Percentiles rank a stretch among this genome's conserved stretches.
phyloP scores from a whole-genome alignment of 2,329 filamentous ascomycete genomes.

The Beauveria medogensis region DNA sequence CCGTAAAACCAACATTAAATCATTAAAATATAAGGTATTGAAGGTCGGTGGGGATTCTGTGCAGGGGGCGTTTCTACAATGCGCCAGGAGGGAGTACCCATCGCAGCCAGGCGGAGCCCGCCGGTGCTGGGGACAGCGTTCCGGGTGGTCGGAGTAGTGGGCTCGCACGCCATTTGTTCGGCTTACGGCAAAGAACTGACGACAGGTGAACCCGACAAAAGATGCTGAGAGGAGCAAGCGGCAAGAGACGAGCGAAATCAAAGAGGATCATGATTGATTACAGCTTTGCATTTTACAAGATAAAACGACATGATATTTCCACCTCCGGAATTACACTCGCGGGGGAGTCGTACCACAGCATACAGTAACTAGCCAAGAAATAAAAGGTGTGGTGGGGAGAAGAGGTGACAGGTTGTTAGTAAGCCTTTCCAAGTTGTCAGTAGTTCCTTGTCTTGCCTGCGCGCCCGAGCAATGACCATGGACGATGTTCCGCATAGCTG shows the following conservation, averaged over 20 bases:
- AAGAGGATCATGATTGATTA: too few relatives aligned
- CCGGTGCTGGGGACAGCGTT: background rate
- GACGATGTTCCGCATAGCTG: slow-evolving; percentile 7
- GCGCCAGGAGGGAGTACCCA: background rate
- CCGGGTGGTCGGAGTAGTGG: slow-evolving; percentile 3
- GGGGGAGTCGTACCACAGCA: background rate
- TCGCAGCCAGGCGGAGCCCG: background rate
- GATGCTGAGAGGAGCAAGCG: background rate
- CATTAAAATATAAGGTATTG: background rate
- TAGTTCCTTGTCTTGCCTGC: too few relatives aligned
- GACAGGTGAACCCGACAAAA: background rate
- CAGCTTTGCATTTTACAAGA: background rate
- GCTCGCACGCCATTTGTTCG: slow-evolving; percentile 1
- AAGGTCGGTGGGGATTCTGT: background rate
- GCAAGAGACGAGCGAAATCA: background rate
- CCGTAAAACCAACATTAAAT: background rate
- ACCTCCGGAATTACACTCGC: background rate
- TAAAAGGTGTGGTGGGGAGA: background rate
- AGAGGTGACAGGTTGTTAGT: background rate
- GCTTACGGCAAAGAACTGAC: background rate
- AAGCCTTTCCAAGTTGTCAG: too few relatives aligned
- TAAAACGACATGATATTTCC: background rate
- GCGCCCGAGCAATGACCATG: background rate
- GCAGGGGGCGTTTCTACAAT: background rate
- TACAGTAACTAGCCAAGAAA: background rate